Conservation (phyloP, 2,329 filamentous ascomycete genomes). For the Aspergillus spinulosporus region DNA sequence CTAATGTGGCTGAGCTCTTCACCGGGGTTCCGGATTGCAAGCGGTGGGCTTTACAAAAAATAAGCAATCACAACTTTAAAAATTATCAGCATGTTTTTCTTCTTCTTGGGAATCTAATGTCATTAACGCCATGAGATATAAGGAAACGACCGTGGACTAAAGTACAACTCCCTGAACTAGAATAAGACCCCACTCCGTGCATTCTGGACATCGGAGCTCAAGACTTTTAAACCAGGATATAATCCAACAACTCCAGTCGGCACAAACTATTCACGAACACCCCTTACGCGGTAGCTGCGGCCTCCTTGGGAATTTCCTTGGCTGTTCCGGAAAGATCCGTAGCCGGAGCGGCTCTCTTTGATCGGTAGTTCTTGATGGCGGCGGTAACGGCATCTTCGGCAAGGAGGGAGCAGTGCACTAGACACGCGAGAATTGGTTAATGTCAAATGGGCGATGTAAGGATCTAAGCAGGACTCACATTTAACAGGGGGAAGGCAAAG, state of each 20-base stretch:
- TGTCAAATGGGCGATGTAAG: not conserved
- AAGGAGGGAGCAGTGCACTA: constrained; percentile 89
- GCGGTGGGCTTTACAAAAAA: too few relatives aligned
- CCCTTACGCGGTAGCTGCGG: not conserved
- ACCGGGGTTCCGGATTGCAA: too few relatives aligned
- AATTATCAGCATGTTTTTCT: not conserved
- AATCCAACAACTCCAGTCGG: constrained; percentile 10
- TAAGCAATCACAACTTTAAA: not conserved
- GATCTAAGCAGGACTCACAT: constrained; percentile 54
- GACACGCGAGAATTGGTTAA: constrained; percentile 17
- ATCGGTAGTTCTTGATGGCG: constrained; percentile 87
- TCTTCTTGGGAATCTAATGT: constrained; percentile 15
- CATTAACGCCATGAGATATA: constrained; percentile 14
- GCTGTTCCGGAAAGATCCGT: constrained; percentile 78
- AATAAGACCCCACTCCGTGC: constrained; percentile 9
- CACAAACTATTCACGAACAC: constrained; percentile 4
- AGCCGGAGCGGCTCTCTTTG: constrained; percentile 75
- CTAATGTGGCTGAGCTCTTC: too few relatives aligned
- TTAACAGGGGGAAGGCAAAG: constrained; percentile 89
- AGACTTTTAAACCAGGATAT: constrained; percentile 15
- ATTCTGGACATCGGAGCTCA: constrained; percentile 7
- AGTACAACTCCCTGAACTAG: constrained; percentile 10
- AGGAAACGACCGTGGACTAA: constrained; percentile 13
- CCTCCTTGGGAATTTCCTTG: constrained; percentile 15
- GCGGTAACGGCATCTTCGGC: constrained; percentile 92